Conservation (phyloP, 2,329 filamentous ascomycete species). For the Didymella pinodella region DNA sequence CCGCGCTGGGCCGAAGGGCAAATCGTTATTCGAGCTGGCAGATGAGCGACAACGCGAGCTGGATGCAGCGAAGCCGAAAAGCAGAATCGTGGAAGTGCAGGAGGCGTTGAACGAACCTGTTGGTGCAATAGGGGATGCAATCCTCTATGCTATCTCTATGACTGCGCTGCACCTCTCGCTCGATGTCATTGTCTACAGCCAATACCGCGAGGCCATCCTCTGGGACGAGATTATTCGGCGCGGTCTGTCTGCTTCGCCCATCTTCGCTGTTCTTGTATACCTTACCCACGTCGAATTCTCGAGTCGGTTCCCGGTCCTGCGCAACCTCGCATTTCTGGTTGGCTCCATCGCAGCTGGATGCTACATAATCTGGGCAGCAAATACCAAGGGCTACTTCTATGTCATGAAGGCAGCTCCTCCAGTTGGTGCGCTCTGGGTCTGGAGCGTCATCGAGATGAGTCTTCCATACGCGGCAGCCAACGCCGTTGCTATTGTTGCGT, state of each 20-base stretch:
- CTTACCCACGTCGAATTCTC: constrained; percentile 53
- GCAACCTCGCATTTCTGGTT: constrained; percentile 67
- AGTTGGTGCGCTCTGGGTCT: constrained; percentile 89
- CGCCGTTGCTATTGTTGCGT: constrained; percentile 59
- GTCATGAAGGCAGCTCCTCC: constrained; percentile 94
- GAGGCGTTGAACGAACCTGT: constrained; percentile 50
- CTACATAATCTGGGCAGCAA: constrained; percentile 83
- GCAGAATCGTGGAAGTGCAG: constrained; percentile 43
- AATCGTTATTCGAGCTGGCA: constrained; percentile 78
- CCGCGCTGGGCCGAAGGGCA: constrained; percentile 65
- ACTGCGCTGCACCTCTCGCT: constrained; percentile 78
- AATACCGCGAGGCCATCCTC: constrained; percentile 73
- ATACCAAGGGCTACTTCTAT: constrained; percentile 79
- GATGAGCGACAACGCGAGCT: constrained; percentile 63
- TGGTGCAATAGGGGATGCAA: constrained; percentile 56
- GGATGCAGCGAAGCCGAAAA: constrained; percentile 58
- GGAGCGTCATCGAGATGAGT: constrained; percentile 87
- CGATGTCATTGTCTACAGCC: constrained; percentile 79
- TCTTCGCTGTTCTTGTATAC: constrained; percentile 57
- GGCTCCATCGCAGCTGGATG: constrained; percentile 71
- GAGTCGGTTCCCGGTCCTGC: constrained; percentile 54
- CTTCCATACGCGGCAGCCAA: constrained; percentile 70
- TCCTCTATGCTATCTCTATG: constrained; percentile 65
- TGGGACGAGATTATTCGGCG: constrained; percentile 66
- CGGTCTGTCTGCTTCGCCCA: constrained; percentile 56